These are phyloP conservation scores for Flaveria robusta DNA, from an alignment of 129 eudicot species.

Conservation along the genomic window DNA sequence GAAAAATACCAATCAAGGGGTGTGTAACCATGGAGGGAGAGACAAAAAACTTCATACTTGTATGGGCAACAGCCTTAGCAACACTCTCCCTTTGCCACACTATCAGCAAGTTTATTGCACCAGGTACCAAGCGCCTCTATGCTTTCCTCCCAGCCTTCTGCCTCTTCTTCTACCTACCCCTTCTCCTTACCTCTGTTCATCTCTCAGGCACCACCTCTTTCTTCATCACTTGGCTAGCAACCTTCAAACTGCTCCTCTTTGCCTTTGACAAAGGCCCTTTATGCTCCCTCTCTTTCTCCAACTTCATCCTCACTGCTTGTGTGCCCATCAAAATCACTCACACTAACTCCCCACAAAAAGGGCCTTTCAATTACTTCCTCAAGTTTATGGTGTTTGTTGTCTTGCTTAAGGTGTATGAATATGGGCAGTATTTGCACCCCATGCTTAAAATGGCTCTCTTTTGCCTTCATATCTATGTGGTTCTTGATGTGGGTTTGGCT, in stretches of 20 bases:
- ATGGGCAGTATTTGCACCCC: slow-evolving; percentile 34
- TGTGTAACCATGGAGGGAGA: slow-evolving; percentile 22
- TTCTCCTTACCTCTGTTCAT: slow-evolving; percentile 30
- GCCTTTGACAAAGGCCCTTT: slow-evolving; percentile 53
- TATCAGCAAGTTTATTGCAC: slow-evolving; percentile 13
- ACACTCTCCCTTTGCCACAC: slow-evolving; percentile 23
- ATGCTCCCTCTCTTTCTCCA: slow-evolving; percentile 33
- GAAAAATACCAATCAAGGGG: too few species aligned
- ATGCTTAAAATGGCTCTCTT: slow-evolving; percentile 23
- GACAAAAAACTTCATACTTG: background rate
- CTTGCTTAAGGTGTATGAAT: slow-evolving; percentile 31
- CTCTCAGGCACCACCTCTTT: slow-evolving; percentile 47
- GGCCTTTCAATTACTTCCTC: background rate
- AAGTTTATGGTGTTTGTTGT: slow-evolving; percentile 26
- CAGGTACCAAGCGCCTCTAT: slow-evolving; percentile 19
- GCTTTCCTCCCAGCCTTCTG: slow-evolving; percentile 29
- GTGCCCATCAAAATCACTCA: slow-evolving; percentile 43
- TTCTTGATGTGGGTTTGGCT: slow-evolving; percentile 40
- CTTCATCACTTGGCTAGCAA: slow-evolving; percentile 60
- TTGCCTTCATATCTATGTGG: slow-evolving; percentile 44
- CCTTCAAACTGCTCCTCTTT: slow-evolving; percentile 47
- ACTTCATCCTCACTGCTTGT: slow-evolving; percentile 31
- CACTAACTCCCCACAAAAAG: background rate
- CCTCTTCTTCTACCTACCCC: slow-evolving; percentile 38
- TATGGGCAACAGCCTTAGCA: slow-evolving; percentile 25